A percentile compares a stretch with the other conserved stretches of the same genome.
phyloP scores from a whole-genome alignment of 306 rosid species.

The Amphicarpaea edgeworthii region DNA sequence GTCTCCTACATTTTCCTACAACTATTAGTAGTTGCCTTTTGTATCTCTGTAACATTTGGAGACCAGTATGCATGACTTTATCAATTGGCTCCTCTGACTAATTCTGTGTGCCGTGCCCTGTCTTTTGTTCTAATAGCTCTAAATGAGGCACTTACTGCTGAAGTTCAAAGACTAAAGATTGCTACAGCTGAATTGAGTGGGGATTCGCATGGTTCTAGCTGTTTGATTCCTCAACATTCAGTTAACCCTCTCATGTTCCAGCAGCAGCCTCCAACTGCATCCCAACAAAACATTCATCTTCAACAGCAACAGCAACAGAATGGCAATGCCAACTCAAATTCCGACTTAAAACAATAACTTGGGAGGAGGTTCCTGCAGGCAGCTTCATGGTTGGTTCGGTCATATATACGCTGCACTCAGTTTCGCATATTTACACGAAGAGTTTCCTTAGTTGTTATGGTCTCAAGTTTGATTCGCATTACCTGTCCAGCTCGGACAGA shows the following conservation, averaged over 20 bases:
- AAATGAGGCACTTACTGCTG: slow-evolving; percentile 89
- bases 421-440: slow-evolving; percentile 45
- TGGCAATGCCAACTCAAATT: slow-evolving; percentile 62
- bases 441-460: slow-evolving; percentile 44
- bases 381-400: slow-evolving; percentile 39
- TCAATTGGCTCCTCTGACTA: slow-evolving; percentile 33
- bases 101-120: slow-evolving; percentile 14
- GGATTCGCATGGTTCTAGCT: slow-evolving; percentile 67
- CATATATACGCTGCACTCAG: slow-evolving; percentile 52
- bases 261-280: slow-evolving; percentile 53
- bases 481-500: slow-evolving; percentile 52
- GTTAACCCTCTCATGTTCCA: slow-evolving; percentile 66
- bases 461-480: slow-evolving; percentile 49
- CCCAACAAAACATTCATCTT: slow-evolving; percentile 61
- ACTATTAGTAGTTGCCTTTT: background rate
- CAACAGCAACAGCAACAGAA: slow-evolving; percentile 70
- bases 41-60: background rate
- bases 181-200: slow-evolving; percentile 76
- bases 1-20: slow-evolving; percentile 18
- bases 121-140: slow-evolving; percentile 66
- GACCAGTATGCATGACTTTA: slow-evolving; percentile 19
- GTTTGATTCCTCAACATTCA: slow-evolving; percentile 63
- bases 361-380: slow-evolving; percentile 16
- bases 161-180: slow-evolving; percentile 88
- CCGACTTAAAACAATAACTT: slow-evolving; percentile 64